Conservation (phyloP, 176 grass and related monocot species). For the Metroxylon sagu region DNA sequence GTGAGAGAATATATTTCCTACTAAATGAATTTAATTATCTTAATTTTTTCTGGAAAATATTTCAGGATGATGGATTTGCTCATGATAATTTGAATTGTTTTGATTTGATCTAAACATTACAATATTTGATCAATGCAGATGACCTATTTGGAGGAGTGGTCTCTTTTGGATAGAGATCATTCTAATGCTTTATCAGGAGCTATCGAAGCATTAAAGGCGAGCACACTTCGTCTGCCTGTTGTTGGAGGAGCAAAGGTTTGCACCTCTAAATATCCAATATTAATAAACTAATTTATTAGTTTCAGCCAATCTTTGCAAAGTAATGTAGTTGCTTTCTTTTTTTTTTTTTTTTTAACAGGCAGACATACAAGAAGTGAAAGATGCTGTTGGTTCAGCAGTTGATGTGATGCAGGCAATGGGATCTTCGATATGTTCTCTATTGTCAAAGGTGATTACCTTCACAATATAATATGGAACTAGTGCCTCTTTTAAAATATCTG, state of each 20-base stretch:
- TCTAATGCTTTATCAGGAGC: conserved; percentile 73
- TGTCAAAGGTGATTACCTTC: conserved; percentile 51
- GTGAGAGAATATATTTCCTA: too few relatives aligned
- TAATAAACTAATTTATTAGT: conserved; percentile 1
- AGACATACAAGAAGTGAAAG: conserved; percentile 64
- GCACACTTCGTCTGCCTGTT: conserved; percentile 90
- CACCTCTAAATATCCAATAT: conserved; percentile 6
- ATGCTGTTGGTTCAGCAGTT: conserved; percentile 67
- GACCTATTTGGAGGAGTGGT: conserved; percentile 70
- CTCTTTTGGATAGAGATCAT: conserved; percentile 67
- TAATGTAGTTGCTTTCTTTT: conserved; percentile 18
- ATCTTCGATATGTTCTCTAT: conserved; percentile 63
- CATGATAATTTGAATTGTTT: too few relatives aligned
- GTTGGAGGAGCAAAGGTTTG: conserved; percentile 88
- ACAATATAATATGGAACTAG: too few relatives aligned
- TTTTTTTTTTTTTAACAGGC: conserved; percentile 36
- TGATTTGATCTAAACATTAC: too few relatives aligned
- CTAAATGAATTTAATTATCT: too few relatives aligned
- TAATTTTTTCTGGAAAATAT: too few relatives aligned
- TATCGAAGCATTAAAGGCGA: conserved; percentile 84
- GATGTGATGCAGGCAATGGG: conserved; percentile 75
- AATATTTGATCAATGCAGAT: conserved; percentile 47
- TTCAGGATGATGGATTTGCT: too few relatives aligned
- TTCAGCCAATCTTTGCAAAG: conserved; percentile 11
- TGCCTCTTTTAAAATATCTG: too few relatives aligned